Conservation (phyloP, 1,284 basidiomycete genomes). For the Lentinula novae-zelandiae region DNA sequence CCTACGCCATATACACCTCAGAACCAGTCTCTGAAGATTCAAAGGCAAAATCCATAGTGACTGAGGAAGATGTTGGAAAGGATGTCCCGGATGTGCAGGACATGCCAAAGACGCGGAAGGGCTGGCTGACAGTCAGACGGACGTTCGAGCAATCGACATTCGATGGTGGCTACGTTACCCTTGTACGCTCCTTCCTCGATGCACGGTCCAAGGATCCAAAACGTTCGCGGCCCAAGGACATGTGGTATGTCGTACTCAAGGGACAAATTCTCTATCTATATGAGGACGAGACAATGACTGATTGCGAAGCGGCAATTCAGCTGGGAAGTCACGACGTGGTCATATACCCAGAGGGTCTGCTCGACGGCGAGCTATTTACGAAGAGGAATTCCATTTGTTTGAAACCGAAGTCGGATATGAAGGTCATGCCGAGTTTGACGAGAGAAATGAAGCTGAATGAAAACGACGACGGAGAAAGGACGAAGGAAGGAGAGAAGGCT, state of each 20-base stretch:
- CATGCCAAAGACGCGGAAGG: conserved; percentile 64
- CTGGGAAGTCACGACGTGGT: conserved; percentile 71
- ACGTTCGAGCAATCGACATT: conserved; percentile 67
- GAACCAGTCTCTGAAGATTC: conserved; percentile 53
- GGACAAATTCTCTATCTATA: conserved; percentile 87
- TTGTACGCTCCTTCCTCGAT: conserved; percentile 72
- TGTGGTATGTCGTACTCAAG: conserved; percentile 87
- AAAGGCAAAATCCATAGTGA: conserved; percentile 25
- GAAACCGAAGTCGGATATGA: conserved; percentile 44
- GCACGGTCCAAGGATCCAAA: conserved; percentile 76
- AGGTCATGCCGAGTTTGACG: conserved; percentile 46
- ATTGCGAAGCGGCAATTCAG: conserved; percentile 84
- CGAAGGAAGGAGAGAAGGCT: conserved; percentile 31
- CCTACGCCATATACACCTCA: conserved; percentile 71
- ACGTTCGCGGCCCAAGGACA: conserved; percentile 77
- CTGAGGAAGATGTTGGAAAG: conserved; percentile 22
- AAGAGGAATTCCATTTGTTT: conserved; percentile 86
- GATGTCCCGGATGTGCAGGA: conserved; percentile 42
- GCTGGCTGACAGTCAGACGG: conserved; percentile 82
- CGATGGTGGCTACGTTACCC: conserved; percentile 65
- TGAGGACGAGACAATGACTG: conserved; percentile 83
- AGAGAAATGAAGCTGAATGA: conserved; percentile 48
- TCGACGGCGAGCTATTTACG: conserved; percentile 85
- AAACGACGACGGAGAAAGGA: conserved; percentile 34
- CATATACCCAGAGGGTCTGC: conserved; percentile 68